A percentile compares a stretch with the other conserved stretches of the same genome.
These are phyloP conservation scores for Cairneyella variabilis DNA, from an alignment of 495 filamentous ascomycete species.

Conservation along the genomic window DNA sequence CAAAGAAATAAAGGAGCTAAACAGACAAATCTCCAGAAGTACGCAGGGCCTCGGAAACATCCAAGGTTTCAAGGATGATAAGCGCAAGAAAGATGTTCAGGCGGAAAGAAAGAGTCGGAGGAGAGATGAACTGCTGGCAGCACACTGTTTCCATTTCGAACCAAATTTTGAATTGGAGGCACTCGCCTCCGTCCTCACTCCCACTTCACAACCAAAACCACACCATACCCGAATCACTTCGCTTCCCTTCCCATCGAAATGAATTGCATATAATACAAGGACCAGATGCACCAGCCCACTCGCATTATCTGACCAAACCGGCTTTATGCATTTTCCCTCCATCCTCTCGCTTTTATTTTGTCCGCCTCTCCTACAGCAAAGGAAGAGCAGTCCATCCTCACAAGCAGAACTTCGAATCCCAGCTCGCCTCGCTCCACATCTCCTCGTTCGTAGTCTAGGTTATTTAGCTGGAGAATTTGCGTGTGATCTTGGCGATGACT, in stretches of 20 bases:
- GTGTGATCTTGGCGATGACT: constrained; percentile 97
- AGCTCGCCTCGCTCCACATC: background rate
- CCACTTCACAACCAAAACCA: too few relatives aligned
- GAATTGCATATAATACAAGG: constrained; percentile 13
- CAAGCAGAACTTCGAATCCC: background rate
- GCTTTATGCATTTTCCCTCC: background rate
- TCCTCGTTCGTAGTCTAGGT: too few relatives aligned
- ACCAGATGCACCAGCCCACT: background rate
- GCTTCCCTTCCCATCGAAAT: background rate
- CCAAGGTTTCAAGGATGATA: too few relatives aligned
- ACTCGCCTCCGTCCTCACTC: too few relatives aligned
- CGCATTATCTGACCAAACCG: background rate
- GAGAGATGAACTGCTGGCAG: background rate
- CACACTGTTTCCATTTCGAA: too few relatives aligned
- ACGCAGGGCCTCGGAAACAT: too few relatives aligned
- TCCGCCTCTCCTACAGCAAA: too few relatives aligned
- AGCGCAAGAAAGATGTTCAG: background rate
- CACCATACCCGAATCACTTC: too few relatives aligned
- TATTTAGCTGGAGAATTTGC: constrained; percentile 82
- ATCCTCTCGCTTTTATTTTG: background rate
- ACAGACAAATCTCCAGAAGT: too few relatives aligned
- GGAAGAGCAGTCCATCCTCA: background rate
- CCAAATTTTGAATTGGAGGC: too few relatives aligned
- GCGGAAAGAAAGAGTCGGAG: background rate
- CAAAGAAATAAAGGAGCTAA: too few relatives aligned